Conservation (phyloP, 495 filamentous ascomycete species). For the Hypoxylon subgilvum region DNA sequence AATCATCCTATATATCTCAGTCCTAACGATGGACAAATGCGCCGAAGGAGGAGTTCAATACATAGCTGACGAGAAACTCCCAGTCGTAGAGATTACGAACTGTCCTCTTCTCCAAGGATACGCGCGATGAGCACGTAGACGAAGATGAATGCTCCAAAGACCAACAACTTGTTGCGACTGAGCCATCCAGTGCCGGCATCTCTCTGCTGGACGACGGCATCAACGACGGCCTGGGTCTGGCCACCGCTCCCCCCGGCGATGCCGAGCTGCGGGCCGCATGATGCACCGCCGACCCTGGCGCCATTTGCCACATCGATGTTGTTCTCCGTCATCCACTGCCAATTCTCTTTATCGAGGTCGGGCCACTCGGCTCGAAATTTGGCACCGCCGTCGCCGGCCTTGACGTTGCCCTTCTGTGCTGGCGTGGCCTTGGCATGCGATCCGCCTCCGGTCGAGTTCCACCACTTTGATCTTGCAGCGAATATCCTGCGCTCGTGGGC, state of each 20-base stretch:
- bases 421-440: constrained; percentile 58
- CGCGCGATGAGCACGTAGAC: constrained; percentile 80
- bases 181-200: constrained; percentile 85
- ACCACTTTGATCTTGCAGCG: constrained; percentile 84
- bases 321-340: constrained; percentile 87
- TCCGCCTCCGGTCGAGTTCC: constrained; percentile 97
- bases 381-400: constrained; percentile 86
- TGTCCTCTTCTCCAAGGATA: constrained; percentile 60
- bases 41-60: neutral
- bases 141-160: constrained; percentile 71
- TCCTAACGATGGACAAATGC: neutral
- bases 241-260: constrained; percentile 71
- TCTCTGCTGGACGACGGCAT: constrained; percentile 71
- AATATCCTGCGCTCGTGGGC: constrained; percentile 79
- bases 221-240: constrained; percentile 79
- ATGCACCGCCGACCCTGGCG: constrained; percentile 54
- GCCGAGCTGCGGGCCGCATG: constrained; percentile 70
- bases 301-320: constrained; percentile 82
- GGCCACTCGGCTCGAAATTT: constrained; percentile 91
- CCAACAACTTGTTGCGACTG: constrained; percentile 72
- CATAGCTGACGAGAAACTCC: neutral
- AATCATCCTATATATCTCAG: neutral
- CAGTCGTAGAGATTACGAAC: constrained; percentile 7
- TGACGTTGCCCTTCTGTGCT: constrained; percentile 57
- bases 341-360: constrained; percentile 88